These are phyloP conservation scores for Rhododendron simsii DNA, from an alignment of 148 eudicot species.

Conservation along the genomic window DNA sequence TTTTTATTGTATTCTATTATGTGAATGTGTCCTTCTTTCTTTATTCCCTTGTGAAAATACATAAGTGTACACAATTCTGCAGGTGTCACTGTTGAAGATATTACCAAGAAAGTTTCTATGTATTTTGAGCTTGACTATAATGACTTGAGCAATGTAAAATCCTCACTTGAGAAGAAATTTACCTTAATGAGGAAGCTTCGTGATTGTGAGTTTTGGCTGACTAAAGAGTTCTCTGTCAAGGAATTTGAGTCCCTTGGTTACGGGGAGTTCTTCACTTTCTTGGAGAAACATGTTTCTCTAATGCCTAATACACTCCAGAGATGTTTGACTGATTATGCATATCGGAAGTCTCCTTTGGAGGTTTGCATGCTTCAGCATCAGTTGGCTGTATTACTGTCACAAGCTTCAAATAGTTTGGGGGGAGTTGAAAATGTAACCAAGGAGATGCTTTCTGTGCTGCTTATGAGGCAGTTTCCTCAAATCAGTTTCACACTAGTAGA, in stretches of 20 bases:
- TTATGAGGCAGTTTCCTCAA: slow-evolving; percentile 67
- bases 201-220: slow-evolving; percentile 70
- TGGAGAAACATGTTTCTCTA: slow-evolving; percentile 43
- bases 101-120: slow-evolving; percentile 42
- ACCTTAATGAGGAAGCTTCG: slow-evolving; percentile 46
- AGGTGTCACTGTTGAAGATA: slow-evolving; percentile 61
- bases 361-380: slow-evolving; percentile 63
- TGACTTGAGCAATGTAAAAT: slow-evolving; percentile 21
- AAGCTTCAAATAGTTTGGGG: slow-evolving; percentile 59
- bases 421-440: slow-evolving; percentile 47
- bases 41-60: slow-evolving; percentile 6
- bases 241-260: slow-evolving; percentile 74
- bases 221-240: slow-evolving; percentile 56
- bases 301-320: slow-evolving; percentile 46
- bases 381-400: slow-evolving; percentile 58
- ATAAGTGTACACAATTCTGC: slow-evolving; percentile 9
- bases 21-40: neutral
- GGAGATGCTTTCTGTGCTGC: slow-evolving; percentile 52
- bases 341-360: slow-evolving; percentile 39
- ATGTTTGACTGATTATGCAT: slow-evolving; percentile 30
- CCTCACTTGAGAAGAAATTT: slow-evolving; percentile 32
- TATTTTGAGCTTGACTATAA: slow-evolving; percentile 42
- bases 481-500: slow-evolving; percentile 44
- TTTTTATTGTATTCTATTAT: neutral
- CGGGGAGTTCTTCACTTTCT: slow-evolving; percentile 60